Conservation (phyloP, 139 green algal species). For the Mychonastes homosphaera region DNA sequence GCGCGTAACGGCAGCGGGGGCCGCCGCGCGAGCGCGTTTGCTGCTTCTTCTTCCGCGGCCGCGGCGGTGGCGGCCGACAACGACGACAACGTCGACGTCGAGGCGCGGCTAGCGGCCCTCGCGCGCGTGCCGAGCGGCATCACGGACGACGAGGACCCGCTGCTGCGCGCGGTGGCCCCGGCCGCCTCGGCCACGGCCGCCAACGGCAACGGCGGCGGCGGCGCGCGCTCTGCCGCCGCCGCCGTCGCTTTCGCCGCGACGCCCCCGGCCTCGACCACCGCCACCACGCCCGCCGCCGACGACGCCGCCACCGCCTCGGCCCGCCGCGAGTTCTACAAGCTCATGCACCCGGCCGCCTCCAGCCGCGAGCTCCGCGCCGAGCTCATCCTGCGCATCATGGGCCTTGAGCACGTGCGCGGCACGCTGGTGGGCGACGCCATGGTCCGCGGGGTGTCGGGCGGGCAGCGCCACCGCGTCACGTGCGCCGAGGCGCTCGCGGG, state of each 20-base stretch:
- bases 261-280: conserved; percentile 5
- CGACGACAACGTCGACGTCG: too few species aligned
- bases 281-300: conserved; percentile 13
- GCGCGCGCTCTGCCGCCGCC: background rate
- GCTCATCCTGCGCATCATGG: conserved; percentile 24
- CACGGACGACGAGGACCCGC: too few species aligned
- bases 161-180: too few species aligned
- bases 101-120: too few species aligned
- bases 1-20: too few species aligned
- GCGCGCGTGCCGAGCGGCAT: too few species aligned
- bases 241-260: background rate
- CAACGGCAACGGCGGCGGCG: background rate
- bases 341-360: conserved; percentile 2
- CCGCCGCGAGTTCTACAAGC: conserved; percentile 15
- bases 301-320: conserved; percentile 14
- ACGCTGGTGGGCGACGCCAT: conserved; percentile 65
- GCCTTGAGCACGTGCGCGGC: conserved; percentile 33
- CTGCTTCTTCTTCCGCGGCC: too few species aligned
- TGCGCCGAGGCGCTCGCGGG: conserved; percentile 63
- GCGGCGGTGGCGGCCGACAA: too few species aligned
- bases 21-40: too few species aligned
- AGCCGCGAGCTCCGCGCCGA: conserved; percentile 12
- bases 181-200: too few species aligned
- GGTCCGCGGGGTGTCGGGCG: conserved; percentile 60
- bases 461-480: conserved; percentile 65